Conservation (phyloP, 352 stramenopile species). For the Pythium rhizo-oryzae region DNA sequence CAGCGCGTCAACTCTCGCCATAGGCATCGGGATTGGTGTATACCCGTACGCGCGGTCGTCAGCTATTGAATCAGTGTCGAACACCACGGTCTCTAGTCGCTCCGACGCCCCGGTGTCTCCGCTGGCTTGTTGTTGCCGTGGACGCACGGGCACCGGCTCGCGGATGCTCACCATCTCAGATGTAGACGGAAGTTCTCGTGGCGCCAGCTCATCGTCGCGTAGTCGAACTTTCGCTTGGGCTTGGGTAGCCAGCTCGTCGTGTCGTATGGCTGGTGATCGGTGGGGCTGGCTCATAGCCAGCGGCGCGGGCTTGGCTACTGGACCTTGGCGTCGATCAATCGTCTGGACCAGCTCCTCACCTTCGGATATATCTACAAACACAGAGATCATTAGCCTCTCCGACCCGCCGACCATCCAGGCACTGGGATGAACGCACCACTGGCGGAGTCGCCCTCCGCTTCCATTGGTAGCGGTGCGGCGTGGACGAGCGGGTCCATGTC, state of each 20-base stretch:
- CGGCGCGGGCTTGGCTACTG: not conserved
- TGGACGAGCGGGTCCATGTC: not conserved
- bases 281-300: not conserved
- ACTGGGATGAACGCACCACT: not conserved
- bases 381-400: not conserved
- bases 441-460: not conserved
- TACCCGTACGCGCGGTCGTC: too few species aligned
- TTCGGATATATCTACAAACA: conserved; percentile 30
- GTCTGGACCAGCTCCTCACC: conserved; percentile 32
- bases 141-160: conserved; percentile 2
- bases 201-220: not conserved
- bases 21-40: not conserved
- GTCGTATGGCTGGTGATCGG: not conserved
- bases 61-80: too few species aligned
- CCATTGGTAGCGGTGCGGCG: not conserved
- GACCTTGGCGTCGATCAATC: conserved; percentile 14
- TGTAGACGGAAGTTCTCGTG: conserved; percentile 41
- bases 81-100: not conserved
- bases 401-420: not conserved
- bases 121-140: not conserved
- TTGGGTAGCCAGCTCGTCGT: not conserved
- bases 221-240: not conserved
- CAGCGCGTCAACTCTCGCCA: not conserved
- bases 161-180: conserved; percentile 46
- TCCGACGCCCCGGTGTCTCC: not conserved